Conservation (phyloP, 768 basidiomycete genomes). For the Tulasnella calospora region DNA sequence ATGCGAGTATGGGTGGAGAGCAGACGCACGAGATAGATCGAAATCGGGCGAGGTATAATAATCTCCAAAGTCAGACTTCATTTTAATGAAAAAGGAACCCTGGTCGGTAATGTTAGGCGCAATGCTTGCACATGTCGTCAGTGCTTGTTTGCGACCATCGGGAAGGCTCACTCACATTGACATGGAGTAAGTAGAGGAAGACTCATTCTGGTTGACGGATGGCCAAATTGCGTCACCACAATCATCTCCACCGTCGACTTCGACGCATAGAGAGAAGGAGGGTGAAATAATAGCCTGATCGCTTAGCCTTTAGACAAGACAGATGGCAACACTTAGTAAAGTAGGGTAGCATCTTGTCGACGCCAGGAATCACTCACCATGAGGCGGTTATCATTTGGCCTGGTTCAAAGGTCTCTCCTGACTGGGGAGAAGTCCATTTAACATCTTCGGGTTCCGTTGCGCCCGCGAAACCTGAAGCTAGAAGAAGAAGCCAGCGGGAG, state of each 20-base stretch:
- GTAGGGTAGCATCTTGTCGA: neutral
- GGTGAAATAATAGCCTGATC: conserved; percentile 9
- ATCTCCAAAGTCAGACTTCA: conserved; percentile 22
- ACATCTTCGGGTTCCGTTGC: neutral
- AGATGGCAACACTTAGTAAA: neutral
- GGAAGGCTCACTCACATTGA: conserved; percentile 11
- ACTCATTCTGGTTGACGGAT: neutral
- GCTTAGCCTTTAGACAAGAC: neutral
- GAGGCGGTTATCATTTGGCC: conserved; percentile 21
- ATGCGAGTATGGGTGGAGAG: neutral
- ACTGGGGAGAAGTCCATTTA: conserved; percentile 18
- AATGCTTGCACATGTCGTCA: conserved; percentile 3
- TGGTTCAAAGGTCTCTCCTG: conserved; percentile 14
- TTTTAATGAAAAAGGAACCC: conserved; percentile 23
- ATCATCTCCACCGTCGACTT: conserved; percentile 4
- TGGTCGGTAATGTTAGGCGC: conserved; percentile 18
- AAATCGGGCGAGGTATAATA: conserved; percentile 19
- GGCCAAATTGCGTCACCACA: conserved; percentile 21
- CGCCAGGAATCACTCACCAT: neutral
- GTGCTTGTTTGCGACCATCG: neutral
- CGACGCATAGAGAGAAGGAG: conserved; percentile 21
- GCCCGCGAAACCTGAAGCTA: neutral
- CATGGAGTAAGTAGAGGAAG: conserved; percentile 4
- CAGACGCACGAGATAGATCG: conserved; percentile 16
- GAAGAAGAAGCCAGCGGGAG: neutral